Base-by-base conservation (phyloP, 345 rosid species). In the Eucalyptus regnans region DNA sequence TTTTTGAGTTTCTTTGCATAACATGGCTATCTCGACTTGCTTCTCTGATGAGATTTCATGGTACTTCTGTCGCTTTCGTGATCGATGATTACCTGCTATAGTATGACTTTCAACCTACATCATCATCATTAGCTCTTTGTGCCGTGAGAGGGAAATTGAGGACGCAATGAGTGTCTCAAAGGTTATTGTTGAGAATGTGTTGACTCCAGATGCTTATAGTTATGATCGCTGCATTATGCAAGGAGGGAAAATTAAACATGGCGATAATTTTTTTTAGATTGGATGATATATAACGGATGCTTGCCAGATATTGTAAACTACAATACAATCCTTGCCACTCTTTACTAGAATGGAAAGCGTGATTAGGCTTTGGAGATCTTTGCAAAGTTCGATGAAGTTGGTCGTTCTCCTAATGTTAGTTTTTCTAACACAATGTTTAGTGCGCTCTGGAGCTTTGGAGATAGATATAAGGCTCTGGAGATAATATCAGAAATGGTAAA, bases 151-250 rank as follows among this genome's bases (percentile, higher is more conserved):
- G 25, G 92, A 92, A 90, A 76, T 89, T 41, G 96, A 94, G 25
- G 96, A 95, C 43, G 98, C 99, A 0, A 89, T 95, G 88, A 91
- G 93, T 90, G 91, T 96, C 9, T 90, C 95, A 87, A 94, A 87
- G 92, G 89, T 88, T 62, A 95, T 95, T 93, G 93, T 91, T 90
- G 95, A 94, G 31, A 94, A 91, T 91, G 96, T 96, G 16, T 88
- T 95, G 81, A 92, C 92, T 4, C 97, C 96, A 0, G 96, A 97
- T 92, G 93, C 95, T 43, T 96, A 93, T 60, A 93, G 97, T 89
- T 96, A 96, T 41, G 96, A 97, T 86, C 98, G 94, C 96, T n/a
- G 97, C 98, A 22, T 94, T 93, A 79, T 96, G 97, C 89, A 94
- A 93, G 91, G 95, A 94, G 86, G 96, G 97, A 31, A 96, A 92